phyloP scores from a whole-genome alignment of 2,329 filamentous ascomycete species.

The Monosporascus sp. region DNA sequence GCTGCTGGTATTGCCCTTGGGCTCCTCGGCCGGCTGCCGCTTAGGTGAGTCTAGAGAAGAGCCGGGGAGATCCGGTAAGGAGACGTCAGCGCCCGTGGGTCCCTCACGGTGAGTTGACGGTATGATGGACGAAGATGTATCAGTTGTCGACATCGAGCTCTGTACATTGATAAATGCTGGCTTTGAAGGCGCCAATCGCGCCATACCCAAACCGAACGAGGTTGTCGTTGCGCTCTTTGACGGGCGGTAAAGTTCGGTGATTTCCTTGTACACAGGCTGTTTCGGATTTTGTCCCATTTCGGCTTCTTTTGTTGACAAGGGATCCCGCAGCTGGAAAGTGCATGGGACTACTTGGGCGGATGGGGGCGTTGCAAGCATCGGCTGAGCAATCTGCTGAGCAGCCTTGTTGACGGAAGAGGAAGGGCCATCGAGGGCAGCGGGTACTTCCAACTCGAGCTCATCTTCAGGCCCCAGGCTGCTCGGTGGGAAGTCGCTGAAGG shows the following conservation, averaged over 20 bases:
- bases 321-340: constrained; percentile 19
- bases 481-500: constrained; percentile 12
- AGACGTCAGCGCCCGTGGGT: not conserved
- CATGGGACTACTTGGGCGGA: constrained; percentile 28
- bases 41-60: not conserved
- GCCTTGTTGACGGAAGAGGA: constrained; percentile 17
- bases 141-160: constrained; percentile 12
- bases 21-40: constrained; percentile 1
- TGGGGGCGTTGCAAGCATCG: constrained; percentile 23
- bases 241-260: constrained; percentile 13
- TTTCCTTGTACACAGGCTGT: constrained; percentile 8
- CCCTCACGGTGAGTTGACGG: constrained; percentile 18
- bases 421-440: constrained; percentile 15
- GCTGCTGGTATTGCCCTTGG: not conserved
- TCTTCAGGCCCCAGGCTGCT: constrained; percentile 25
- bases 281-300: constrained; percentile 1
- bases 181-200: not conserved
- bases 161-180: constrained; percentile 1
- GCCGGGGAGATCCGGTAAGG: not conserved
- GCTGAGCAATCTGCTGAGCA: constrained; percentile 11
- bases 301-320: not conserved
- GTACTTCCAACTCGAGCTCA: constrained; percentile 27
- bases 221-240: constrained; percentile 4
- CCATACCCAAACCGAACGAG: constrained; percentile 1
- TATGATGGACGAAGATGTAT: constrained; percentile 20